Base-by-base conservation (phyloP, 805 yeast species). In the Candida lessepsii region DNA sequence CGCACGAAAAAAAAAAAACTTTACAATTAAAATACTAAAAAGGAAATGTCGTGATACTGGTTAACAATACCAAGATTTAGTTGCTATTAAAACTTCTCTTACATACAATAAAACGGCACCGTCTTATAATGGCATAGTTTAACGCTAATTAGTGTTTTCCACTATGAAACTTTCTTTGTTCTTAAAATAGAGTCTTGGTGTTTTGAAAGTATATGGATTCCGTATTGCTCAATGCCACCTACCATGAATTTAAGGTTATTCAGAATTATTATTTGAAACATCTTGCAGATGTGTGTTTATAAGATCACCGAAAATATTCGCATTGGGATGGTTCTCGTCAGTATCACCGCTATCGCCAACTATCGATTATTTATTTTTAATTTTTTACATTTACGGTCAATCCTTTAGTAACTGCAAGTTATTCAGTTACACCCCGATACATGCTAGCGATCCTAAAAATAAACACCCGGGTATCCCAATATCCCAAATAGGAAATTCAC, bases 1-100 rank as follows among this genome's bases (percentile, higher is more conserved):
- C 24, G 13, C 35, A 32, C 13, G 13, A 32, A 19, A 9, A 13
- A 21, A 19, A 32, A 23, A 15, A 29, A 27, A 13, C 17, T n/a
- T n/a, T n/a, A n/a, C n/a, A n/a, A n/a, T n/a, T n/a, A n/a, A n/a
- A n/a, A n/a, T n/a, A n/a, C n/a, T n/a, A n/a, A 31, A 32, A 21
- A 32, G 4, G 14, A 11, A 32, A 32, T 32, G 35, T 32, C 35
- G 35, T 15, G 20, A 21, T 32, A 23, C 13, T 9, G 7, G 4
- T 19, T 3, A 21, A 32, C 35, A 32, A 32, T 32, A 4, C 5
- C 7, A 21, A 20, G 6, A 32, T 21, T 32, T 32, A 32, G 25
- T 32, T 32, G 35, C 35, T 32, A 23, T 32, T 14, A 32, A 32
- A 32, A 32, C 35, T 32, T 32, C 35, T 32, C 35, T 32, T 21